Percentiles rank a stretch among this genome's conserved stretches.
Evolutionary conservation across 2,329 filamentous ascomycete species (phyloP).

Genomic region (Dothiorella sarmentorum): DNA sequence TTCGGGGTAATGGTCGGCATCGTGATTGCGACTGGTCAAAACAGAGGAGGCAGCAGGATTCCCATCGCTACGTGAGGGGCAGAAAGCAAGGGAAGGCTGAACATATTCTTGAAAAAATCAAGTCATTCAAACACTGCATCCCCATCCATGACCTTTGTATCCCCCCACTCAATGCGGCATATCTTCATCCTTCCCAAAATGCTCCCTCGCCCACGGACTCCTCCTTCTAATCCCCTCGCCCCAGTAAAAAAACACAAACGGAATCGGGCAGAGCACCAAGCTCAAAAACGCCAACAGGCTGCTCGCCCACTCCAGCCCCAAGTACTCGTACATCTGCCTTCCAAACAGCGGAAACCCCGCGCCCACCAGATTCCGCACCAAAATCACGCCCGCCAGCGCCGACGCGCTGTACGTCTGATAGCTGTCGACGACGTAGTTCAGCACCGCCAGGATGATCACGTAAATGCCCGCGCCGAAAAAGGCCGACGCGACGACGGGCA

Average conservation of each 20-base stretch:
- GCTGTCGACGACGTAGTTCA: conserved; percentile 24
- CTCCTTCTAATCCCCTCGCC: conserved; percentile 26
- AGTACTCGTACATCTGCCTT: conserved; percentile 28
- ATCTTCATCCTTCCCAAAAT: conserved; percentile 17
- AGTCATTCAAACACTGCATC: too few relatives aligned
- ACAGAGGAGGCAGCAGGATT: too few relatives aligned
- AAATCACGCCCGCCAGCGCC: conserved; percentile 21
- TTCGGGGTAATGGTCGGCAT: too few relatives aligned
- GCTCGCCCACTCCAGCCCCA: conserved; percentile 38
- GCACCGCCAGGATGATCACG: conserved; percentile 25
- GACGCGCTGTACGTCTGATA: conserved; percentile 22
- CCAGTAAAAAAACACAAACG: conserved; percentile 39
- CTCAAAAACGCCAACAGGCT: conserved; percentile 39
- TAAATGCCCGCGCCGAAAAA: conserved; percentile 24
- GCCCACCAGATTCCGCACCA: conserved; percentile 23
- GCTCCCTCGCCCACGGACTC: conserved; percentile 21
- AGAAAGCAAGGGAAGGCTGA: too few relatives aligned
- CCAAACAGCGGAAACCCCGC: conserved; percentile 31
- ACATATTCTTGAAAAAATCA: too few relatives aligned
- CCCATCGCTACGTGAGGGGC: too few relatives aligned
- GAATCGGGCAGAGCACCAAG: conserved; percentile 36
- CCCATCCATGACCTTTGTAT: too few relatives aligned
- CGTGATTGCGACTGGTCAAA: too few relatives aligned
- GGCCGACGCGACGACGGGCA: conserved; percentile 22
- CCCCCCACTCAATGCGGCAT: conserved; percentile 8